Percentiles rank a stretch among this genome's conserved stretches.
Evolutionary conservation across 2,329 filamentous ascomycete genomes (phyloP).

Genomic region (Penicillium sp.): DNA sequence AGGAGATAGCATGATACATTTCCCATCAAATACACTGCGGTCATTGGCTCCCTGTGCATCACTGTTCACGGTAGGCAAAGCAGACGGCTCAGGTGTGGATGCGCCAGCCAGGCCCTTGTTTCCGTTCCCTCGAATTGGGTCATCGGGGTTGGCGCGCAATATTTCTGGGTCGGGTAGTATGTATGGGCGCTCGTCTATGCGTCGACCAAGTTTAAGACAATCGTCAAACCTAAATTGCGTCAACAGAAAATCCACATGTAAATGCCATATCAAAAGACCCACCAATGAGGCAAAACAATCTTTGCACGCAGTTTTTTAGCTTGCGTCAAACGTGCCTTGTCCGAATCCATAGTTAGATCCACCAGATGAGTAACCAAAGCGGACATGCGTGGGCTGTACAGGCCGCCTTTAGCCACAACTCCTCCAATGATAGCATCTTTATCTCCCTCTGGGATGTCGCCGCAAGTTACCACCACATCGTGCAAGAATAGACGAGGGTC

Average conservation of each 20-base stretch:
- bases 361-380: slow-evolving; percentile 85
- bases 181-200: slow-evolving; percentile 87
- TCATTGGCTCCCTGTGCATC: slow-evolving; percentile 45
- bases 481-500: slow-evolving; percentile 90
- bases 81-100: slow-evolving; percentile 53
- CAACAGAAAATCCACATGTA: not conserved
- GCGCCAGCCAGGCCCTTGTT: slow-evolving; percentile 68
- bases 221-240: slow-evolving; percentile 77
- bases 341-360: slow-evolving; percentile 72
- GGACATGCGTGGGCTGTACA: slow-evolving; percentile 70
- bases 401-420: slow-evolving; percentile 83
- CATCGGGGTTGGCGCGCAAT: slow-evolving; percentile 59
- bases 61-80: slow-evolving; percentile 33
- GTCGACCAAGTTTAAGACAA: slow-evolving; percentile 87
- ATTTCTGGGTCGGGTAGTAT: slow-evolving; percentile 82
- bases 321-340: slow-evolving; percentile 60
- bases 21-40: slow-evolving; percentile 74
- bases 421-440: slow-evolving; percentile 91
- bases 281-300: slow-evolving; percentile 93
- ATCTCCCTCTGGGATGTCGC: slow-evolving; percentile 80
- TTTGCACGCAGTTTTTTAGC: slow-evolving; percentile 70
- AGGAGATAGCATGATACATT: slow-evolving; percentile 71
- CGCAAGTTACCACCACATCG: slow-evolving; percentile 77
- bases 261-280: slow-evolving; percentile 18
- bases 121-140: slow-evolving; percentile 56